Evolutionary conservation across 352 stramenopile genomes (phyloP).

Genomic region (Plasmopara halstedii): DNA sequence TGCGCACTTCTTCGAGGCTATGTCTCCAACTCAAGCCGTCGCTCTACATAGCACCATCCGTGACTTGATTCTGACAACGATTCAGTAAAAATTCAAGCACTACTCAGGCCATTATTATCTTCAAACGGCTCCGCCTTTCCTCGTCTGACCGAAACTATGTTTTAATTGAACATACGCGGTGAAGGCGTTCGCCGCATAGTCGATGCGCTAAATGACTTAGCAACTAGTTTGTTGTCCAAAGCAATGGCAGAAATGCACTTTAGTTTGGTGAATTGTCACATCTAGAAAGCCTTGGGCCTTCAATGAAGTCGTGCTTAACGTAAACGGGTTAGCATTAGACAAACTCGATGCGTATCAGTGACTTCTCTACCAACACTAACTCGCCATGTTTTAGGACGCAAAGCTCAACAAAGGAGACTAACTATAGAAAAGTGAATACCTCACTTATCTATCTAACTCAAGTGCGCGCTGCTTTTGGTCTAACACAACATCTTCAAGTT

Average conservation of each 20-base stretch:
- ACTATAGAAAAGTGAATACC: conserved; percentile 6
- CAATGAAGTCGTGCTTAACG: conserved; percentile 12
- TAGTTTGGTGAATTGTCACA: conserved; percentile 2
- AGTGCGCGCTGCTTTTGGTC: conserved; percentile 12
- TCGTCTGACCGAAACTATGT: neutral
- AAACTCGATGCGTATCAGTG: conserved; percentile 1
- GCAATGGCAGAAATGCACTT: neutral
- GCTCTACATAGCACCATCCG: neutral
- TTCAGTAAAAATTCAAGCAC: neutral
- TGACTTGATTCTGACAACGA: neutral
- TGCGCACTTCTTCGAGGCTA: neutral
- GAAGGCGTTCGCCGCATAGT: neutral
- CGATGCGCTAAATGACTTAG: neutral
- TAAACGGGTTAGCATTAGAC: conserved; percentile 8
- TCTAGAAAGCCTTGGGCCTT: conserved; percentile 8
- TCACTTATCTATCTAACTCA: conserved; percentile 6
- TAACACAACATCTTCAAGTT: neutral
- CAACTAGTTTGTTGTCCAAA: neutral
- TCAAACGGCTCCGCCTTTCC: neutral
- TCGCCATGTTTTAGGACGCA: conserved; percentile 15
- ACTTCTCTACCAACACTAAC: conserved; percentile 10
- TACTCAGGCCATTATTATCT: neutral
- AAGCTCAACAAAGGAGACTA: conserved; percentile 13
- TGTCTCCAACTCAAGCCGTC: neutral
- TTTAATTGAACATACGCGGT: neutral